Evolutionary conservation across 257 asterid genomes (phyloP).

Genomic region (Solanum pennellii): DNA sequence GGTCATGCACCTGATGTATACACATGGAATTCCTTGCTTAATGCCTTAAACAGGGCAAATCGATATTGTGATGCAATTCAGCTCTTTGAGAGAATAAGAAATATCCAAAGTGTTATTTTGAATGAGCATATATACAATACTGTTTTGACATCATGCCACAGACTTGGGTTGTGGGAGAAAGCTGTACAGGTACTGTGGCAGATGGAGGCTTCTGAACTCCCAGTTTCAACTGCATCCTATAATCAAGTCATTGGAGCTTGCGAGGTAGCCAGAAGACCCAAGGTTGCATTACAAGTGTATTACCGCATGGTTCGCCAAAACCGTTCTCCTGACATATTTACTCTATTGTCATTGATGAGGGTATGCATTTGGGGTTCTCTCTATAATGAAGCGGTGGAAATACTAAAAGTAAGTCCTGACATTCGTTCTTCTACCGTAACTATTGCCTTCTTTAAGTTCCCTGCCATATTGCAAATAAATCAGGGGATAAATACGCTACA

Average conservation of each 20-base stretch:
- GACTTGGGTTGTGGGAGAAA: constrained; percentile 71
- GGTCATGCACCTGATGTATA: constrained; percentile 71
- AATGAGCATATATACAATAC: constrained; percentile 60
- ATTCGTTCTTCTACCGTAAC: neutral
- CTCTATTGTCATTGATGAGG: constrained; percentile 55
- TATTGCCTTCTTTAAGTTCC: neutral
- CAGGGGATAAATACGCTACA: neutral
- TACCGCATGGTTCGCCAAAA: constrained; percentile 54
- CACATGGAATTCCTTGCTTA: constrained; percentile 78
- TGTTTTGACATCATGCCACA: constrained; percentile 62
- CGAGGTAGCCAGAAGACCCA: constrained; percentile 69
- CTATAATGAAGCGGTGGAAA: constrained; percentile 59
- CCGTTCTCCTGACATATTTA: constrained; percentile 55
- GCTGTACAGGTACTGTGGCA: constrained; percentile 70
- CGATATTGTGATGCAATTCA: constrained; percentile 49
- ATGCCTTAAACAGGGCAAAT: constrained; percentile 59
- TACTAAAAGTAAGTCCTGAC: constrained; percentile 42
- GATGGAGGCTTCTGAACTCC: constrained; percentile 56
- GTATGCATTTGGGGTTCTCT: constrained; percentile 83
- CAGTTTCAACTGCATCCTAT: constrained; percentile 52
- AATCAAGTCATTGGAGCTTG: constrained; percentile 90
- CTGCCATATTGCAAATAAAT: neutral
- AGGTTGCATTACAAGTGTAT: constrained; percentile 65
- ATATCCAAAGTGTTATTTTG: constrained; percentile 19
- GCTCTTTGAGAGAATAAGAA: constrained; percentile 51